These are phyloP conservation scores for Glycyrrhiza uralensis DNA, from an alignment of 306 rosid genomes.

Conservation along the genomic window DNA sequence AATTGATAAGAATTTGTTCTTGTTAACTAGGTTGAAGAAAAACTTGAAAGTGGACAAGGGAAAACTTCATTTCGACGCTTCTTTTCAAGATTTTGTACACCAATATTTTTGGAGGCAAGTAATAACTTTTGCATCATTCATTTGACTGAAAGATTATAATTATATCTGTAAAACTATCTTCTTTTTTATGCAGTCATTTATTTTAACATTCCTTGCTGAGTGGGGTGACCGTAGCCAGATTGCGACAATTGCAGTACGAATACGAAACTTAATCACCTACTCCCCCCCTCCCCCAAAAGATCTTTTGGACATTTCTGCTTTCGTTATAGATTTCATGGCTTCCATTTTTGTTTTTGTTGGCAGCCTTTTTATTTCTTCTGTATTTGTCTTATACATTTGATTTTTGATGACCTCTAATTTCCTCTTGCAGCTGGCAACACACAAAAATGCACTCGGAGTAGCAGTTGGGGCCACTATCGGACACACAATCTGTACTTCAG, in stretches of 20 bases:
- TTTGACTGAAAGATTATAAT: background rate
- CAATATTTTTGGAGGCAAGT: slow-evolving; percentile 92
- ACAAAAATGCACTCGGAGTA: slow-evolving; percentile 94
- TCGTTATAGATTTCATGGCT: background rate
- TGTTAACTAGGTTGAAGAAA: slow-evolving; percentile 80
- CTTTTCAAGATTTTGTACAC: slow-evolving; percentile 93
- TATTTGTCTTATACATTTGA: background rate
- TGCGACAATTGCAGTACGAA: slow-evolving; percentile 96
- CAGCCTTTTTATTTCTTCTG: background rate
- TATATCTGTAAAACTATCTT: slow-evolving; percentile 12
- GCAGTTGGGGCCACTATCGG: slow-evolving; percentile 93
- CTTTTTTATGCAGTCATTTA: slow-evolving; percentile 66
- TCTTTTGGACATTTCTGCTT: background rate
- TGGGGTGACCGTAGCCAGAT: slow-evolving; percentile 99
- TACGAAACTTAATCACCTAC: slow-evolving; percentile 38
- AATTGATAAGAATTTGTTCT: slow-evolving; percentile 22
- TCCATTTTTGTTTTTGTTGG: slow-evolving; percentile 9
- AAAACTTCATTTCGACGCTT: slow-evolving; percentile 74
- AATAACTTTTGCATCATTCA: slow-evolving; percentile 1
- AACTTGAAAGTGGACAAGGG: slow-evolving; percentile 94
- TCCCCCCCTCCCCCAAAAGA: background rate
- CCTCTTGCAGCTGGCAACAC: slow-evolving; percentile 82
- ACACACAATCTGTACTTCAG: slow-evolving; percentile 91
- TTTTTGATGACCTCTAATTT: background rate
- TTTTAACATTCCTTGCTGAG: slow-evolving; percentile 94